phyloP scores from a whole-genome alignment of 108 stramenopile species.

The Aureococcus anophagefferens region DNA sequence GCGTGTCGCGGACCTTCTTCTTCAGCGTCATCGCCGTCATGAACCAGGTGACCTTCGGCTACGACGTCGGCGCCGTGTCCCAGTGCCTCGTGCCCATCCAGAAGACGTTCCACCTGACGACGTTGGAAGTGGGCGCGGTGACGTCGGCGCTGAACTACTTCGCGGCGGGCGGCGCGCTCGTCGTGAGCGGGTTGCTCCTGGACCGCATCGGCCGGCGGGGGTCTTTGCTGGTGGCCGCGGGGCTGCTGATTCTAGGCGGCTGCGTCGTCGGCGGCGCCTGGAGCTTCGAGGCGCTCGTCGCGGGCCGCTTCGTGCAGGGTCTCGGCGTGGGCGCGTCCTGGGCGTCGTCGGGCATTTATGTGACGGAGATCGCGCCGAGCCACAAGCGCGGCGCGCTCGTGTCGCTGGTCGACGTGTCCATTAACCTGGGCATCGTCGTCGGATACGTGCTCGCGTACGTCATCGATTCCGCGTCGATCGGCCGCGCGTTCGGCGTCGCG shows the following conservation, averaged over 20 bases:
- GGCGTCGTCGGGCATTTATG: background rate
- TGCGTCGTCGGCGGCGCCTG: background rate
- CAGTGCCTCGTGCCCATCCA: background rate
- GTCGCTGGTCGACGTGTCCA: slow-evolving; percentile 4
- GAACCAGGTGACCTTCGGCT: background rate
- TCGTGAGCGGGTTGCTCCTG: background rate
- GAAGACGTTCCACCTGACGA: background rate
- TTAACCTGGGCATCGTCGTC: slow-evolving; percentile 12
- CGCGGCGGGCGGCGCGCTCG: background rate
- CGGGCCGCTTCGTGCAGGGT: background rate
- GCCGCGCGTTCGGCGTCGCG: slow-evolving; percentile 2
- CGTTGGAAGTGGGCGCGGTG: background rate
- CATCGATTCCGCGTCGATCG: background rate
- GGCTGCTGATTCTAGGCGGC: background rate
- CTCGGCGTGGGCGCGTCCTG: background rate
- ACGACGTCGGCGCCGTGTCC: background rate
- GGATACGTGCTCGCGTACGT: background rate
- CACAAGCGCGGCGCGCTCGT: slow-evolving; percentile 1
- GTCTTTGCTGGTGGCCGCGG: background rate
- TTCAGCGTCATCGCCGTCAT: background rate
- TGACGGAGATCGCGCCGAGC: slow-evolving; percentile 11
- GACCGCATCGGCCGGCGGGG: background rate
- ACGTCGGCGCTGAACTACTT: background rate
- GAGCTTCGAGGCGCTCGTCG: background rate
- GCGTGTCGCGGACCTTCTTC: background rate